These are phyloP conservation scores for Zymoseptoria passerinii DNA, from an alignment of 2,329 filamentous ascomycete species.

Conservation along the genomic window DNA sequence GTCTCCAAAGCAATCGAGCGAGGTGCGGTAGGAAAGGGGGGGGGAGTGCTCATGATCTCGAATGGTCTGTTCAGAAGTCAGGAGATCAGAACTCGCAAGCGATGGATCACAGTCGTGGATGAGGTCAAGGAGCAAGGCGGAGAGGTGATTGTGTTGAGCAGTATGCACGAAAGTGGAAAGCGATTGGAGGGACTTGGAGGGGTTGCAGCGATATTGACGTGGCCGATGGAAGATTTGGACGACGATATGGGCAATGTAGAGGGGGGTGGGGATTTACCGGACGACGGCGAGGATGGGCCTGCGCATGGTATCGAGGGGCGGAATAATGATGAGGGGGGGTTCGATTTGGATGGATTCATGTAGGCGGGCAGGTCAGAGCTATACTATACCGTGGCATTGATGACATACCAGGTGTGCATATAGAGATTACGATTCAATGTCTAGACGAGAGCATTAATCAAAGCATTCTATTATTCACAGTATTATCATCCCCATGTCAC, in stretches of 20 bases:
- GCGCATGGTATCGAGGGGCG: slow-evolving; percentile 16
- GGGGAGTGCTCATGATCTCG: slow-evolving; percentile 76
- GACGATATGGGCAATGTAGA: slow-evolving; percentile 33
- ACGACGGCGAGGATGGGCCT: slow-evolving; percentile 6
- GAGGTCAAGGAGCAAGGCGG: slow-evolving; percentile 76
- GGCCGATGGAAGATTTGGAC: slow-evolving; percentile 78
- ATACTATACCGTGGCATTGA: background rate
- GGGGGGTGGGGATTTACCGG: slow-evolving; percentile 14
- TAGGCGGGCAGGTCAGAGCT: background rate
- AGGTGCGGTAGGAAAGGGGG: slow-evolving; percentile 79
- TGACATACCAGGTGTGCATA: background rate
- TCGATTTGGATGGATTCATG: slow-evolving; percentile 1
- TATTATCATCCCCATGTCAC: too few relatives aligned
- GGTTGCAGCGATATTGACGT: slow-evolving; percentile 84
- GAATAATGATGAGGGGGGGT: background rate
- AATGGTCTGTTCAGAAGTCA: slow-evolving; percentile 81
- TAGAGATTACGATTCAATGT: background rate
- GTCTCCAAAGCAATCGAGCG: slow-evolving; percentile 76
- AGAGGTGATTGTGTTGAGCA: slow-evolving; percentile 81
- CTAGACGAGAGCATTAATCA: slow-evolving; percentile 9
- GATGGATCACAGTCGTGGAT: slow-evolving; percentile 80
- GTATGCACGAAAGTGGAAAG: slow-evolving; percentile 87
- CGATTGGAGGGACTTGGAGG: slow-evolving; percentile 75
- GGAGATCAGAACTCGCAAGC: slow-evolving; percentile 64
- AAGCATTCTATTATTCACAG: background rate